Conservation (phyloP, 2,329 filamentous ascomycete species). For the Fusarium goolgardi region DNA sequence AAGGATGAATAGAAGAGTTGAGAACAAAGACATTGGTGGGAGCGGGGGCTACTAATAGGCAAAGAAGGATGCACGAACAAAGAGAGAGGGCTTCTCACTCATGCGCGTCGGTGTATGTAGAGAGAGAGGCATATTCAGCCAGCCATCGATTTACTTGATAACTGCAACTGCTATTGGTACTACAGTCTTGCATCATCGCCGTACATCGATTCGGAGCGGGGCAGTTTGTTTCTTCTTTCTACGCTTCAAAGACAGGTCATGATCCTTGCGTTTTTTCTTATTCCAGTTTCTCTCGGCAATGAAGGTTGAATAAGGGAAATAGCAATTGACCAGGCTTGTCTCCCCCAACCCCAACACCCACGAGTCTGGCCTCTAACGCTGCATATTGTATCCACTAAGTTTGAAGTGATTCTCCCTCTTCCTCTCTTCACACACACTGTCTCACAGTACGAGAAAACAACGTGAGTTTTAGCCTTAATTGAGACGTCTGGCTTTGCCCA, state of each 20-base stretch:
- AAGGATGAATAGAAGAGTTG: neutral
- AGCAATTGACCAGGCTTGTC: conserved; percentile 14
- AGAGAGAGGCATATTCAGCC: conserved; percentile 19
- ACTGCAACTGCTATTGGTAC: conserved; percentile 5
- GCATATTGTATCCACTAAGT: conserved; percentile 26
- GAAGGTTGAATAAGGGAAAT: conserved; percentile 5
- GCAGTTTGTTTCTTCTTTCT: conserved; percentile 22
- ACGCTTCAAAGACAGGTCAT: conserved; percentile 7
- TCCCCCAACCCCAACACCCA: conserved; percentile 18
- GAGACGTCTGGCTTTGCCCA: conserved; percentile 29
- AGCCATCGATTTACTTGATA: conserved; percentile 16
- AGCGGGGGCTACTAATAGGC: neutral
- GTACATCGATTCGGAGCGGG: conserved; percentile 26
- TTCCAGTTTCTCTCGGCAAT: conserved; percentile 13
- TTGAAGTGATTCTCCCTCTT: conserved; percentile 19
- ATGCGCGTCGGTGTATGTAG: neutral
- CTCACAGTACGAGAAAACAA: conserved; percentile 37
- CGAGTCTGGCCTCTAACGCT: conserved; percentile 25
- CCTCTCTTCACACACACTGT: conserved; percentile 13
- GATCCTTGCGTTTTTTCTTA: conserved; percentile 24
- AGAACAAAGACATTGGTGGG: conserved; percentile 5
- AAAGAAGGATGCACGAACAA: neutral
- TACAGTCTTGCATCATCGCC: conserved; percentile 33
- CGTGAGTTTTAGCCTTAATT: conserved; percentile 18
- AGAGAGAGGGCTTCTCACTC: neutral